Base-by-base conservation (phyloP, 2,329 filamentous ascomycete genomes). In the Colletotrichum neosansevieriae region DNA sequence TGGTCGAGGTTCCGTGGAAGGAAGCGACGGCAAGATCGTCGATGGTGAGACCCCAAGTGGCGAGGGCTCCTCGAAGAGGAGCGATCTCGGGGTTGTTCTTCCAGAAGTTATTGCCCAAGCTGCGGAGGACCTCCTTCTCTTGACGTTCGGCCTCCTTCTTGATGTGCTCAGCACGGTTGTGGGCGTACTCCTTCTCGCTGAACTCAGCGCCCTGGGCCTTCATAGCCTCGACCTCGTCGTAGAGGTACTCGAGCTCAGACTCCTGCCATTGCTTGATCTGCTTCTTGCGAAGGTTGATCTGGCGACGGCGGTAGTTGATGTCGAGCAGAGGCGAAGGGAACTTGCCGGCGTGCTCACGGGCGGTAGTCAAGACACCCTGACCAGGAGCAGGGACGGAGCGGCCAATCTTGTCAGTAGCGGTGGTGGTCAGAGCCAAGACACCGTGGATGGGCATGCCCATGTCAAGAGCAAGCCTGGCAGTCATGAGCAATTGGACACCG, bases 371-470 rank as follows among this genome's bases (percentile, higher is more conserved):
- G 60, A 99, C 93, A 91, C 96, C 96, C 82, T 98, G 93, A 32
- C 96, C 96, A 64, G 96, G 96, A 70, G 96, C 96, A 66, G 96
- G 96, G 10, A 99, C 94, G 15, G 96, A 99, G 71, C 96, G 94
- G 58, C 96, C 96, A 79, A 98, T 99, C 90, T 99, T 98, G 87
- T 99, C 96, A 58, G 95, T 98, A 66, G 97, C 97, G 50, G 96
- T 99, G 47, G 94, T 94, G 47, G 95, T 98, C 76, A 98, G 88
- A 69, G 93, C 97, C 75, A 99, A 83, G 71, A 99, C 89, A 86
- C 95, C 95, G 77, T 99, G 94, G 76, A 99, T 98, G 12, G 96
- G 96, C 29, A 99, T 94, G 80, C 96, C 96, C 96, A 99, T 99
- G 72, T 99, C 96, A 62, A 99, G 85, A 49, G 96, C 96, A 72